Conservation (phyloP, 257 asterid genomes). For the Verbena officinalis region DNA sequence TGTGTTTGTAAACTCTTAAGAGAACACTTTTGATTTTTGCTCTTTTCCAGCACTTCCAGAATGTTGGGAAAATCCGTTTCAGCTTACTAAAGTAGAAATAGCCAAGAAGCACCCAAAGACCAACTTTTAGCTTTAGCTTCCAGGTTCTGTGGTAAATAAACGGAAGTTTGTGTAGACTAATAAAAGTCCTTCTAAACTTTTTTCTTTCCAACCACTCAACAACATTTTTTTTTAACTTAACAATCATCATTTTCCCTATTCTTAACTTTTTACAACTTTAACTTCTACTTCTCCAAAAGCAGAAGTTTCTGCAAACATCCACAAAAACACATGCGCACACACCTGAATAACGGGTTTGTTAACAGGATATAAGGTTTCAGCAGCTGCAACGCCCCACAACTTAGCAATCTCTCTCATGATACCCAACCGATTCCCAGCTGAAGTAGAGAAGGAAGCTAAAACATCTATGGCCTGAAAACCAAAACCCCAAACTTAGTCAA, state of each 20-base stretch:
- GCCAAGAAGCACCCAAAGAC: too few species aligned
- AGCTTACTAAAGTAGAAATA: constrained; percentile 48
- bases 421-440: constrained; percentile 62
- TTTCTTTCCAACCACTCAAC: constrained; percentile 19
- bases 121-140: too few species aligned
- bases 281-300: neutral
- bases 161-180: too few species aligned
- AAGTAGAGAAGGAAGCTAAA: constrained; percentile 80
- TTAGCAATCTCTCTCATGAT: constrained; percentile 74
- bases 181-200: too few species aligned
- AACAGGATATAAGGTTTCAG: constrained; percentile 67
- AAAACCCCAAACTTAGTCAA: constrained; percentile 21
- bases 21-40: too few species aligned
- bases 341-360: constrained; percentile 82
- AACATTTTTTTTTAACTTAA: constrained; percentile 15
- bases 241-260: too few species aligned
- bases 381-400: constrained; percentile 55
- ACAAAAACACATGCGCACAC: neutral
- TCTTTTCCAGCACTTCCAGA: too few species aligned
- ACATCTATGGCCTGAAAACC: constrained; percentile 79
- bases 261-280: too few species aligned
- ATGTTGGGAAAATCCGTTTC: too few species aligned
- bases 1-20: too few species aligned
- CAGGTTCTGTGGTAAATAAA: too few species aligned
- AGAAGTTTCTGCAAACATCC: neutral